Evolutionary conservation across 495 filamentous ascomycete genomes (phyloP), one percentile per base, ranked within the genome.

Genomic region (Penicillium maclennaniae): DNA sequence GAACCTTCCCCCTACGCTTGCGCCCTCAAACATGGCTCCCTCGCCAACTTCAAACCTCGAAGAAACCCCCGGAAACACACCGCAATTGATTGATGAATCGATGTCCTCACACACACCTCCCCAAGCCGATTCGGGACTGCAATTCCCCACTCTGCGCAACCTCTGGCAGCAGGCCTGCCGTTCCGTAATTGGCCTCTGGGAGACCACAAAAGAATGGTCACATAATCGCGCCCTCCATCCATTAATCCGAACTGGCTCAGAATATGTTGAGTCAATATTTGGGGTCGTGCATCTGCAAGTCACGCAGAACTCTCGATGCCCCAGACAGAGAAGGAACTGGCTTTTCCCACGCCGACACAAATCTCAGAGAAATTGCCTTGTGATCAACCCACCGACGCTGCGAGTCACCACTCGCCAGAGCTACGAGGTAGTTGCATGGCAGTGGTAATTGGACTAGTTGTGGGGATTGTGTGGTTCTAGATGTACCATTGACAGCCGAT

Each of bases 381-480:
- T 26, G 65, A 61, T 43, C 54, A 69, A 44, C 53, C 64, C 26
- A 61, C 65, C 19, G 65, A 61, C 45, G 58, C 61, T 41, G 70
- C 61, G 45, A 56, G 63, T 28, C 61, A 44, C 38, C 56, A 66
- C 27, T 54, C 72, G n/a, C 52, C 61, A 15, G 62, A 69, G 25
- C 53, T 69, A 23, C 68, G 62, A 20, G 69, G 70, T 9, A 75
- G 70, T 45, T 72, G 69, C 20, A 75, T 75, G 72, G 72, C 72
- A 27, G 66, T 75, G 42, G 68, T 75, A 21, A 70, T 75, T 23
- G 70, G 68, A 20, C 48, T 75, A 23, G 67, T 74, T 15, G 70
- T 46, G 3, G 72, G 72, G 31, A 69, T 73, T n/a, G 66, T 73
- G 58, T 75, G 70, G 70, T 73, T 75, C 45, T 75, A 61, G 28